Percentiles rank a stretch among this genome's conserved stretches.
phyloP scores from a whole-genome alignment of 176 grass and related monocot species.

The Musa beccarii region DNA sequence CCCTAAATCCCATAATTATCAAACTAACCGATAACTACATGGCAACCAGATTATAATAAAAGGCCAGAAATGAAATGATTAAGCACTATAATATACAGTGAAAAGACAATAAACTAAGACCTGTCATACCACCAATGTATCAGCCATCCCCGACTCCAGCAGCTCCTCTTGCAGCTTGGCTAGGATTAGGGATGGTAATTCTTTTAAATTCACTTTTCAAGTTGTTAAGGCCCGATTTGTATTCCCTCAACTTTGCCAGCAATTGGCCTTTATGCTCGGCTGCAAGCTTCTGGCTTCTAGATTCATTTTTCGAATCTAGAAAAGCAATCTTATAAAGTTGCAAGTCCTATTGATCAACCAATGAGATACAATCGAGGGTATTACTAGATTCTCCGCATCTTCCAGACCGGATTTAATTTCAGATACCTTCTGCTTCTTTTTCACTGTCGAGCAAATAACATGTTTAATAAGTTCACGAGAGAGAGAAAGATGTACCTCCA shows the following conservation, averaged over 20 bases:
- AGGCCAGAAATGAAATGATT: background rate
- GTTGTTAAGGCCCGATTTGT: conserved; percentile 93
- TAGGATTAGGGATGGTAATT: conserved; percentile 35
- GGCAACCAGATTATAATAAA: background rate
- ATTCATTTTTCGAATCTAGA: conserved; percentile 96
- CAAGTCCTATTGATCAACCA: background rate
- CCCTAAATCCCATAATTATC: too few relatives aligned
- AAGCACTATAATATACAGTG: background rate
- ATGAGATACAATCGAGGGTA: background rate
- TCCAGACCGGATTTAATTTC: conserved; percentile 83
- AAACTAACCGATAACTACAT: too few relatives aligned
- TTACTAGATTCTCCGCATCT: conserved; percentile 68
- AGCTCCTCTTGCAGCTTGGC: conserved; percentile 61
- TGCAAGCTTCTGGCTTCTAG: conserved; percentile 90
- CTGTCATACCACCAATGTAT: conserved; percentile 53
- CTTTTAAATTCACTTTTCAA: conserved; percentile 71
- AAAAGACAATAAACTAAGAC: background rate
- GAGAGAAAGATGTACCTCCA: conserved; percentile 42
- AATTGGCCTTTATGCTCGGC: conserved; percentile 64
- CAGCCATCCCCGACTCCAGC: conserved; percentile 74
- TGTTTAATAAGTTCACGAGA: background rate
- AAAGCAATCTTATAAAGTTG: background rate
- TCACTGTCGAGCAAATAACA: conserved; percentile 36
- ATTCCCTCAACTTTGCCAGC: conserved; percentile 80
- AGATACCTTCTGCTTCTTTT: conserved; percentile 66